Conservation (phyloP, 768 basidiomycete species). For the Pilatotrama ljubarskyi region DNA sequence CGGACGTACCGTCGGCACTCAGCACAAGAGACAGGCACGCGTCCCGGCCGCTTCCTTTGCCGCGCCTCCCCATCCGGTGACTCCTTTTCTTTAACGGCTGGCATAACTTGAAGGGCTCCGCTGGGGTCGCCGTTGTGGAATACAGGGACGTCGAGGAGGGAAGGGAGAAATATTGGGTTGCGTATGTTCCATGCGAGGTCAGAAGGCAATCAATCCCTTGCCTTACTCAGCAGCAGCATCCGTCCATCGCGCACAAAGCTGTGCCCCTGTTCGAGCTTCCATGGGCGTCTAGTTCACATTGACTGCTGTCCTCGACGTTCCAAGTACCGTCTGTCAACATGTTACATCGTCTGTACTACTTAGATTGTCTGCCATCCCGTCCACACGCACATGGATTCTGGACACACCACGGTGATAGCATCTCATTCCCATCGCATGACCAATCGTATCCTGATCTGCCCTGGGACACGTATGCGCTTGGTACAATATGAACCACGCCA, state of each 20-base stretch:
- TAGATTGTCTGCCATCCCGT: too few relatives aligned
- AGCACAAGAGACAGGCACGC: conserved; percentile 44
- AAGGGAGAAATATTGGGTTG: not conserved
- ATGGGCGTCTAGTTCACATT: too few relatives aligned
- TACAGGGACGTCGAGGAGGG: not conserved
- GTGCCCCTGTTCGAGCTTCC: not conserved
- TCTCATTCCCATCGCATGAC: too few relatives aligned
- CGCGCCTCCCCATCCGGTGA: conserved; percentile 27
- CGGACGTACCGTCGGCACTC: conserved; percentile 35
- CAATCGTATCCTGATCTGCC: too few relatives aligned
- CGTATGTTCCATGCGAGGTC: not conserved
- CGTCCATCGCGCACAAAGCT: not conserved
- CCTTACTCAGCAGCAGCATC: not conserved
- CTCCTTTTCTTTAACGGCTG: conserved; percentile 20
- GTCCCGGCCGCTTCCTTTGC: conserved; percentile 48
- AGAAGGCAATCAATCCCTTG: not conserved
- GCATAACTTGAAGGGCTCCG: not conserved
- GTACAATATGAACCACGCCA: too few relatives aligned
- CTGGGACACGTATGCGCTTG: too few relatives aligned
- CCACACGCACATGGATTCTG: too few relatives aligned
- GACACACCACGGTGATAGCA: too few relatives aligned
- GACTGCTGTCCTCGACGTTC: too few relatives aligned
- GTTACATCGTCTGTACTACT: too few relatives aligned
- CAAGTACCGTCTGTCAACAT: too few relatives aligned
- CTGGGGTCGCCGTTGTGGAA: not conserved